A percentile compares a stretch with the other conserved stretches of the same genome.
phyloP scores from a whole-genome alignment of 768 basidiomycete species.

The Amyloporia xantha region DNA sequence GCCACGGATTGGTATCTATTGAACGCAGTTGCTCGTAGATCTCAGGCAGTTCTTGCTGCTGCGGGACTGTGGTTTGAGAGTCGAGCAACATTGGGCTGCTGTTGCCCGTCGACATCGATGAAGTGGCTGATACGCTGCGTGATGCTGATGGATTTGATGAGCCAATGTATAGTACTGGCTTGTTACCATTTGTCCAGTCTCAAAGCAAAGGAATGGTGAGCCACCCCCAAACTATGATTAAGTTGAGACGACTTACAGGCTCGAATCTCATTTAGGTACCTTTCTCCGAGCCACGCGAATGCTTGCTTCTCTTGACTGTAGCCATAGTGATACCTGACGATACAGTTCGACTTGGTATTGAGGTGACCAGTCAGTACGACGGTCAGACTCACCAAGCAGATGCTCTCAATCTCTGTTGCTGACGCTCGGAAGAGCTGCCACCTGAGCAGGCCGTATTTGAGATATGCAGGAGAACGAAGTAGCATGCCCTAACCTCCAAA shows the following conservation, averaged over 20 bases:
- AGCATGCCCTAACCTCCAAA: conserved; percentile 19
- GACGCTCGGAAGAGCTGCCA: not conserved
- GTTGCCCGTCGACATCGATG: too few species aligned
- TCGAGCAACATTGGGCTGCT: too few species aligned
- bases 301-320: conserved; percentile 8
- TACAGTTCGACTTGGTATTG: too few species aligned
- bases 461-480: too few species aligned
- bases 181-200: conserved; percentile 10
- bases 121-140: too few species aligned
- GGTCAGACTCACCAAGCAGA: conserved; percentile 13
- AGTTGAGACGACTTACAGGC: conserved; percentile 8
- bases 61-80: not conserved
- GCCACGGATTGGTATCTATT: conserved; percentile 4
- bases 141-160: too few species aligned
- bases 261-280: conserved; percentile 15
- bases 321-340: conserved; percentile 13
- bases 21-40: conserved; percentile 2
- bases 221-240: too few species aligned
- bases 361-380: too few species aligned
- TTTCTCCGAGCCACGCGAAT: conserved; percentile 15
- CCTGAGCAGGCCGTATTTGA: too few species aligned
- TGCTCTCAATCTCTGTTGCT: conserved; percentile 9
- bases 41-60: not conserved
- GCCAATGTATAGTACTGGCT: conserved; percentile 11
- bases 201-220: too few species aligned